Evolutionary conservation across 2,329 filamentous ascomycete species (phyloP).

Genomic region (Calonectria pauciramosa): DNA sequence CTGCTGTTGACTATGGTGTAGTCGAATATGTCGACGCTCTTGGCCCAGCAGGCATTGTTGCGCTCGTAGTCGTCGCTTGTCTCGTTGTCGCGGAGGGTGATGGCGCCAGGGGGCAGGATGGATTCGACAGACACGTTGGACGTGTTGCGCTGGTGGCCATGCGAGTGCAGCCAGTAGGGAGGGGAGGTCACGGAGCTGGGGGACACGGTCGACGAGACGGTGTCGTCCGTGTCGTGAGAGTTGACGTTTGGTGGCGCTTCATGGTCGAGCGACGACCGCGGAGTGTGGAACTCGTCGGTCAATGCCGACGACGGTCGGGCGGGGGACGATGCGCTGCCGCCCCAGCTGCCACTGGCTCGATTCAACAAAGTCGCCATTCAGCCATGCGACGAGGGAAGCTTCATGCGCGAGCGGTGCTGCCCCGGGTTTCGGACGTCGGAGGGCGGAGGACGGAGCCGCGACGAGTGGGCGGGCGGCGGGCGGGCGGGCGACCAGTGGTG

Average conservation of each 20-base stretch:
- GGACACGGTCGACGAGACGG: conserved; percentile 43
- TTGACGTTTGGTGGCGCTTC: conserved; percentile 23
- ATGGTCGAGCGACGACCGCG: conserved; percentile 44
- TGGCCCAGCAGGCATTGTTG: conserved; percentile 74
- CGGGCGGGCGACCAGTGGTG: conserved; percentile 18
- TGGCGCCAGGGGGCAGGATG: conserved; percentile 65
- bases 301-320: conserved; percentile 27
- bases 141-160: conserved; percentile 52
- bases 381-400: conserved; percentile 42
- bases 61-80: conserved; percentile 63
- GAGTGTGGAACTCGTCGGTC: conserved; percentile 44
- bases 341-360: conserved; percentile 40
- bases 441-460: conserved; percentile 4
- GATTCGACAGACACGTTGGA: conserved; percentile 65
- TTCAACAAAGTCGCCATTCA: conserved; percentile 52
- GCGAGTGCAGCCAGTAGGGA: conserved; percentile 60
- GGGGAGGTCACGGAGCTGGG: conserved; percentile 53
- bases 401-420: conserved; percentile 22
- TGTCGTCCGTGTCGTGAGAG: conserved; percentile 34
- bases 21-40: conserved; percentile 71
- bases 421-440: conserved; percentile 3
- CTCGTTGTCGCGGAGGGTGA: conserved; percentile 75
- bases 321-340: conserved; percentile 35
- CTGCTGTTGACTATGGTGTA: conserved; percentile 70
- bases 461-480: neutral